Percentiles rank a stretch among this genome's conserved stretches.
Evolutionary conservation across 257 asterid species (phyloP).

Genomic region (Buddleja alternifolia): DNA sequence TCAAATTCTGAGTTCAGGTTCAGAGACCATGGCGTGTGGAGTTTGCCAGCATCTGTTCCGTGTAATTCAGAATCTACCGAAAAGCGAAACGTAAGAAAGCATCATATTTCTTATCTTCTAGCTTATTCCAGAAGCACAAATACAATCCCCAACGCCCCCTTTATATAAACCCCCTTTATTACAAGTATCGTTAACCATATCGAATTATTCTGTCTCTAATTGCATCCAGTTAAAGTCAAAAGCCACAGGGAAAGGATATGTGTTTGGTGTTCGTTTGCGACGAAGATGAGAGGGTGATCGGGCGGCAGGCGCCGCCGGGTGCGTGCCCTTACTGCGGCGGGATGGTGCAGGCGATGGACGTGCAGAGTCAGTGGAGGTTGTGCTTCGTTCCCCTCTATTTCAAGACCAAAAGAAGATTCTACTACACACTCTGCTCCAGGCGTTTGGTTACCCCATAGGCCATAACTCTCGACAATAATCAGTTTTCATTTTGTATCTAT

Average conservation of each 20-base stretch:
- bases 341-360: slow-evolving; percentile 83
- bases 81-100: background rate
- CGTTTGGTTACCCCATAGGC: slow-evolving; percentile 48
- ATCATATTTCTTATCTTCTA: slow-evolving; percentile 16
- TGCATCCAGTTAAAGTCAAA: background rate
- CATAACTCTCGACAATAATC: no score
- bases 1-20: no score
- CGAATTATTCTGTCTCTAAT: background rate
- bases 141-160: background rate
- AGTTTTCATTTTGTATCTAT: no score
- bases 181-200: background rate
- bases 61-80: no score
- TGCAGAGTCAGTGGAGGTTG: slow-evolving; percentile 76
- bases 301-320: slow-evolving; percentile 77
- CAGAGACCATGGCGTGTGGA: no score
- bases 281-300: slow-evolving; percentile 77
- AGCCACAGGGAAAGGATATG: slow-evolving; percentile 46
- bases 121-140: slow-evolving; percentile 42
- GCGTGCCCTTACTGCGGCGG: slow-evolving; percentile 93
- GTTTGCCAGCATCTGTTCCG: no score
- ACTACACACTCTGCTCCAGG: slow-evolving; percentile 70
- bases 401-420: slow-evolving; percentile 69
- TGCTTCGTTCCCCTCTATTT: slow-evolving; percentile 80
- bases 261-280: slow-evolving; percentile 86
- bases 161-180: slow-evolving; percentile 19